Conservation (phyloP, 768 basidiomycete species). For the Psilocybe subaeruginosa region DNA sequence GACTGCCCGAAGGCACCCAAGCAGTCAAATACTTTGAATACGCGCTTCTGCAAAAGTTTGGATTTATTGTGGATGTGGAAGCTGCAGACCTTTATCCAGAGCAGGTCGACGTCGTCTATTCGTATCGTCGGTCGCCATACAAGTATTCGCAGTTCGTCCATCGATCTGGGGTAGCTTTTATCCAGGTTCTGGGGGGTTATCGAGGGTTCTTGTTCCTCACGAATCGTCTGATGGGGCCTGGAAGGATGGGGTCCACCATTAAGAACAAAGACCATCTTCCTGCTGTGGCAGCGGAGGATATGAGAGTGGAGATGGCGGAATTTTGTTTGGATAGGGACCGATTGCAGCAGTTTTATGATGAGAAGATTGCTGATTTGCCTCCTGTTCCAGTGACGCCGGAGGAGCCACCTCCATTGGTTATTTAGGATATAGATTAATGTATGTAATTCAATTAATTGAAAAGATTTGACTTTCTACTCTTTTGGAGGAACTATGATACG, state of each 20-base stretch:
- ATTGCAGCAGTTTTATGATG: conserved; percentile 73
- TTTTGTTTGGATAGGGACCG: conserved; percentile 65
- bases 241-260: conserved; percentile 55
- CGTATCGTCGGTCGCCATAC: conserved; percentile 81
- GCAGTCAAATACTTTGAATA: conserved; percentile 80
- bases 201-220: conserved; percentile 89
- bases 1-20: conserved; percentile 69
- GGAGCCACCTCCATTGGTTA: conserved; percentile 58
- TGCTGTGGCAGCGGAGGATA: conserved; percentile 59
- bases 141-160: conserved; percentile 92
- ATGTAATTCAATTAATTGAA: conserved; percentile 6
- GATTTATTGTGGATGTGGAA: conserved; percentile 86
- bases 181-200: conserved; percentile 80
- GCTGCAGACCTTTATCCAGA: conserved; percentile 77
- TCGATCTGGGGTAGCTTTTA: conserved; percentile 85
- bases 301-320: conserved; percentile 59
- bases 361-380: conserved; percentile 59
- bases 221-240: conserved; percentile 80
- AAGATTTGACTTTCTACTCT: conserved; percentile 14
- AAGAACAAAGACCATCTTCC: conserved; percentile 61
- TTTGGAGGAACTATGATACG: conserved; percentile 42
- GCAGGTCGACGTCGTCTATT: conserved; percentile 84
- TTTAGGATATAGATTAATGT: conserved; percentile 29
- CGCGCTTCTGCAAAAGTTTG: conserved; percentile 72
- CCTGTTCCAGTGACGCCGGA: conserved; percentile 38